Base-by-base conservation (phyloP, 2,329 filamentous ascomycete genomes). In the Peltaster fructicola region DNA sequence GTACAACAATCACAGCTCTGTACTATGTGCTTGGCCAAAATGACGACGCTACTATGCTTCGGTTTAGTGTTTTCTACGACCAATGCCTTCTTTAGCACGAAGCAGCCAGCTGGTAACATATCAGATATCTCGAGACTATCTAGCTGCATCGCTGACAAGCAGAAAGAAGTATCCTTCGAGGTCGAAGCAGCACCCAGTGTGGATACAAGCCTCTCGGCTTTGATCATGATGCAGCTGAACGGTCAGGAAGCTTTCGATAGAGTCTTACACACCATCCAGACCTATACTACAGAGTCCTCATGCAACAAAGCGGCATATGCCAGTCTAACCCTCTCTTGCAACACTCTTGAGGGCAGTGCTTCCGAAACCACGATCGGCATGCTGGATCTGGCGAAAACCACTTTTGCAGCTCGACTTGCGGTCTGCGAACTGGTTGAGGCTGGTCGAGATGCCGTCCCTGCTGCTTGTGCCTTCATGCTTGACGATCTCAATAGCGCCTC, bases 371-470 rank as follows among this genome's bases (percentile, higher is more conserved):
- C 5, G 38, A 45, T 4, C 20, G 35, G 7, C 39, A 43, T 26
- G 37, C 44, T 61, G 19, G 60, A 59, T 27, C 44, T 47, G 27
- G 49, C 53, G 31, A 65, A 61, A 33, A 65, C 65, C 4, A 54
- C 67, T 15, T 75, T 71, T 33, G 68, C 69, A 2, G 63, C 64
- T 6, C 61, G 68, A 21, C 53, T 75, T 9, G 68, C 72, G 7
- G 53, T 73, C 6, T 77, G 72, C 36, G 70, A 75, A 38, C 53
- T 73, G 6, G 52, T 56, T 7, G 60, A 58, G 11, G 62, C 65
- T 3, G 56, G 58, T n/a, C n/a, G n/a, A 7, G 54, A 60, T 9
- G 28, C 44, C 7, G 49, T 66, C 17, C 68, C 70, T 3, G 30
- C 47, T 3, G 38, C 57, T 13, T 76, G 71, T 35, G 46, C 58